Base-by-base conservation (phyloP, 139 green algal species). In the Tetradesmus obliquus region DNA sequence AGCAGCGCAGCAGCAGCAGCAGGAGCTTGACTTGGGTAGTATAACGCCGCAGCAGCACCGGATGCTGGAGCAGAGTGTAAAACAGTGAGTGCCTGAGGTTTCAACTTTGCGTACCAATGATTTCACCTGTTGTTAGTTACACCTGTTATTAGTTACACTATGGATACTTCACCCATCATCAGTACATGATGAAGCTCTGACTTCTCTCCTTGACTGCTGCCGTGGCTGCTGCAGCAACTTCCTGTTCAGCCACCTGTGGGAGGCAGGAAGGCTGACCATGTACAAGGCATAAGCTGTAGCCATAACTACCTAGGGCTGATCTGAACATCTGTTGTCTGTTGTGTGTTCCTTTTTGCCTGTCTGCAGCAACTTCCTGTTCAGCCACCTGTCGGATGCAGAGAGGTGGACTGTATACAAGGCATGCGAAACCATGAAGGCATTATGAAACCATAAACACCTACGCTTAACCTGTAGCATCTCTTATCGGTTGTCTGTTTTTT, bases 331-430 rank as follows among this genome's bases (percentile, higher is more conserved):
- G 53, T 13, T 86, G 51, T 13, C 53, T 45, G 19, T 87, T 55
- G 53, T 87, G 4, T 45, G 69, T 22, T n/a, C 15, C 4, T 19
- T 79, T 79, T 45, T 45, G 32, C 32, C 32, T 45, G 32, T 91
- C 55, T 72, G 55, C 82, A 91, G 76, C 85, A 97, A 97, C 88
- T 97, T 97, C 53, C 55, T 97, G 71, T 97, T 97, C 84, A 71
- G 90, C 1, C 80, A 94, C 81, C 88, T 97, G 83, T 84, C 20
- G 10, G 91, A 87, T 12, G 17, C 69, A 5, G 85, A 94, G 91
- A 89, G 92, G 55, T 5, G 57, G 8, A 72, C 80, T 7, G 91
- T 94, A 7, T 93, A 93, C 55, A 82, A 80, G 71, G 82, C 85
- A 45, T 45, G 32, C 32, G 32, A 45, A 45, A 45, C 32, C 32